phyloP scores from a whole-genome alignment of 495 filamentous ascomycete species.

The Pyrenopolyporus hunteri region DNA sequence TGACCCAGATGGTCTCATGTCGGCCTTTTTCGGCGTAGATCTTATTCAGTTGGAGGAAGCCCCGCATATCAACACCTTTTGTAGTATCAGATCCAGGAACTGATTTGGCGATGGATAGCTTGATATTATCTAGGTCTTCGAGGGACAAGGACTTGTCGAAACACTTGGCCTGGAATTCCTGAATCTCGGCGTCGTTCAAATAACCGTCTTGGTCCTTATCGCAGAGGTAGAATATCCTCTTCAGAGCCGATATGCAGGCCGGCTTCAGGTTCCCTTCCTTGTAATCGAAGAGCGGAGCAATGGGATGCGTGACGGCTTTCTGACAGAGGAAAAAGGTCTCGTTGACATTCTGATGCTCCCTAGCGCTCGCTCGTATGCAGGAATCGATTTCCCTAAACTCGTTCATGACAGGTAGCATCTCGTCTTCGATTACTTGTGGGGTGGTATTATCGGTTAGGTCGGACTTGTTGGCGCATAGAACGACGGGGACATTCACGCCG shows the following conservation, averaged over 20 bases:
- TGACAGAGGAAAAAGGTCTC: conserved; percentile 98
- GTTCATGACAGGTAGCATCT: conserved; percentile 98
- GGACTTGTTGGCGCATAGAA: conserved; percentile 95
- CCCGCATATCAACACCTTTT: conserved; percentile 76
- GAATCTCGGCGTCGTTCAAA: conserved; percentile 86
- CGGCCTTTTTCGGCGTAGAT: conserved; percentile 95
- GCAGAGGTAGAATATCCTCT: conserved; percentile 90
- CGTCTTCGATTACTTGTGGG: conserved; percentile 85
- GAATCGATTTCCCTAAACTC: conserved; percentile 99
- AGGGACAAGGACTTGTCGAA: conserved; percentile 82
- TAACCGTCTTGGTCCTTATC: conserved; percentile 97
- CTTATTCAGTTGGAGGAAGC: conserved; percentile 90
- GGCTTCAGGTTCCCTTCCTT: conserved; percentile 91
- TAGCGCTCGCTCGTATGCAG: conserved; percentile 92
- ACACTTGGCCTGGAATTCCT: conserved; percentile 87
- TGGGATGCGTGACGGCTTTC: conserved; percentile 97
- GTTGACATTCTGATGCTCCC: conserved; percentile 93
- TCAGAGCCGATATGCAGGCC: conserved; percentile 81
- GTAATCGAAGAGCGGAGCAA: conserved; percentile 93
- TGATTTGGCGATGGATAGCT: conserved; percentile 74
- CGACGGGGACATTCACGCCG: conserved; percentile 97
- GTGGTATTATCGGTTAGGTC: conserved; percentile 78
- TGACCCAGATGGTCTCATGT: conserved; percentile 98
- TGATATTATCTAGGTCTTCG: conserved; percentile 87
- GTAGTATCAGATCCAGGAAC: conserved; percentile 67